Conservation (phyloP, 2,329 filamentous ascomycete genomes). For the Epichloe uncinata region DNA sequence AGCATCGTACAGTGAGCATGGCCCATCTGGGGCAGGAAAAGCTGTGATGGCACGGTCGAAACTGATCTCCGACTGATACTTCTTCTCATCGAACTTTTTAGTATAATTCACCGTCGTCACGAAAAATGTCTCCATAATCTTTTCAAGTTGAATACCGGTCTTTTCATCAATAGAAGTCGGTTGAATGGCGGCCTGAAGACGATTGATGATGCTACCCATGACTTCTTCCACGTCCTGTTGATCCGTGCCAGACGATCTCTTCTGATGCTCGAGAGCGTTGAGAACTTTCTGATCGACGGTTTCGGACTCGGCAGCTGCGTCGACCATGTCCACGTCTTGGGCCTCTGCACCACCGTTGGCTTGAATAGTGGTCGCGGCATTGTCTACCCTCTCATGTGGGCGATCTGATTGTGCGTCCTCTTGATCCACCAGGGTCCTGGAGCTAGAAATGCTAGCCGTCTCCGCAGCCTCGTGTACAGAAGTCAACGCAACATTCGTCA, state of each 20-base stretch:
- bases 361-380: conserved; percentile 5
- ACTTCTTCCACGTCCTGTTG: conserved; percentile 97
- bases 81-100: conserved; percentile 33
- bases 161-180: conserved; percentile 47
- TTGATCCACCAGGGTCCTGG: conserved; percentile 37
- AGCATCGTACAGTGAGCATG: conserved; percentile 63
- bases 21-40: conserved; percentile 36
- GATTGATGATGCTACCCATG: conserved; percentile 81
- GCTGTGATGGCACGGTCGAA: conserved; percentile 53
- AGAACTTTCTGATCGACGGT: conserved; percentile 33
- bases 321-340: conserved; percentile 16
- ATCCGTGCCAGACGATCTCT: conserved; percentile 38
- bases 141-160: conserved; percentile 66
- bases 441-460: conserved; percentile 34
- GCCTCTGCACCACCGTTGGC: conserved; percentile 6
- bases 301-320: conserved; percentile 16
- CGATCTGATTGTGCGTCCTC: conserved; percentile 23
- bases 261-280: conserved; percentile 31
- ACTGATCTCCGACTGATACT: conserved; percentile 29
- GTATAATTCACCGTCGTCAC: conserved; percentile 48
- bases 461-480: conserved; percentile 20
- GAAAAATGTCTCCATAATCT: conserved; percentile 59
- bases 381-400: conserved; percentile 22
- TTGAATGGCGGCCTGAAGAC: conserved; percentile 78
- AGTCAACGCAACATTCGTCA: conserved; percentile 20